Percentiles rank a stretch among this genome's conserved stretches.
These are phyloP conservation scores for Epicoccum nigrum DNA, from an alignment of 2,329 filamentous ascomycete species.

Conservation along the genomic window DNA sequence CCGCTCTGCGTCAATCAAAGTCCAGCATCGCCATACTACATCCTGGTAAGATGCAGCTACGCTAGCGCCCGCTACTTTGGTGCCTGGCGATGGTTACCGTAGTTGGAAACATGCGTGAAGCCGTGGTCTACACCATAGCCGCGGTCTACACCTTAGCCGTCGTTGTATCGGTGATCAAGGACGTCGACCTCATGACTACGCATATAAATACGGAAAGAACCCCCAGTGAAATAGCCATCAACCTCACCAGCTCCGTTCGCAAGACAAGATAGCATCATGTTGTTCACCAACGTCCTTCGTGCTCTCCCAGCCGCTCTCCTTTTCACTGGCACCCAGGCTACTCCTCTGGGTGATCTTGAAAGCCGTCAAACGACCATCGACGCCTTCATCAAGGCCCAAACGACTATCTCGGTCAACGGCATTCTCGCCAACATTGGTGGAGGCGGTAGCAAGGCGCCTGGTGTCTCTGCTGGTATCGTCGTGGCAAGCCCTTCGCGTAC, in stretches of 20 bases:
- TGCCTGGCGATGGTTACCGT: conserved; percentile 16
- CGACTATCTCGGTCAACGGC: conserved; percentile 57
- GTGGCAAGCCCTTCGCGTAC: conserved; percentile 62
- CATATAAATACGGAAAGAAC: conserved; percentile 9
- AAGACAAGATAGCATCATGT: conserved; percentile 16
- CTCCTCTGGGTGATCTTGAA: conserved; percentile 16
- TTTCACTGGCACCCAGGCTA: conserved; percentile 11
- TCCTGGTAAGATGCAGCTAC: conserved; percentile 21
- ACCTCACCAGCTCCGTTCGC: conserved; percentile 1
- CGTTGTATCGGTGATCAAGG: background rate
- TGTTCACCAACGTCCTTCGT: conserved; percentile 21
- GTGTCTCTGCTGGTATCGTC: conserved; percentile 58
- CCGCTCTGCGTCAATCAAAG: conserved; percentile 18
- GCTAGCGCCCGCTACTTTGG: conserved; percentile 20
- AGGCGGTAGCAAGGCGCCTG: conserved; percentile 55
- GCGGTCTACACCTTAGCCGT: background rate
- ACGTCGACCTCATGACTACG: conserved; percentile 1
- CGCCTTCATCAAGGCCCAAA: conserved; percentile 53
- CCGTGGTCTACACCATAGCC: too few relatives aligned
- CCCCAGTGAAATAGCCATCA: conserved; percentile 5
- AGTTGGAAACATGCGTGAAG: conserved; percentile 8
- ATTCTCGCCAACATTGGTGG: conserved; percentile 64
- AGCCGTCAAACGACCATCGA: conserved; percentile 24
- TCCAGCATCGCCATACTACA: conserved; percentile 4
- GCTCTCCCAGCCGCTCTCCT: conserved; percentile 24